Conservation (phyloP, 2,329 filamentous ascomycete genomes). For the Orbilia ellipsospora region DNA sequence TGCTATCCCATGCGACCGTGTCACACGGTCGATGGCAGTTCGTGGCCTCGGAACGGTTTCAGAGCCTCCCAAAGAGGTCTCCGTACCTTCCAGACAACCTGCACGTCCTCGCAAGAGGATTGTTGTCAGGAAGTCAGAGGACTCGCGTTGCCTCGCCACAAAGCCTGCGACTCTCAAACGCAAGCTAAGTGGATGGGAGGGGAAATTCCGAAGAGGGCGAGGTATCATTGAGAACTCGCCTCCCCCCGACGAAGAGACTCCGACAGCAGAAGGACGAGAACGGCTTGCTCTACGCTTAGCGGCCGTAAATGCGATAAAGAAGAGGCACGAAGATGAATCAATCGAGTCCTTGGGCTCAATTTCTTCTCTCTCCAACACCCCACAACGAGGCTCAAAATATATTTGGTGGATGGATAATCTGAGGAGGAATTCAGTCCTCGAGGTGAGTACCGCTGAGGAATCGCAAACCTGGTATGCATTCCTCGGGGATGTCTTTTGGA, state of each 20-base stretch:
- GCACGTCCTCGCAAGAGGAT: not conserved
- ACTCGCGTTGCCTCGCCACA: not conserved
- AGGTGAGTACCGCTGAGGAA: not conserved
- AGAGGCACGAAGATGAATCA: not conserved
- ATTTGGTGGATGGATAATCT: not conserved
- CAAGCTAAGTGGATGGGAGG: not conserved
- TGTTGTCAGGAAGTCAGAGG: not conserved
- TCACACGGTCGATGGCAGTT: constrained; percentile 5
- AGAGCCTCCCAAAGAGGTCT: not conserved
- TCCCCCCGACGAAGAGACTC: not conserved
- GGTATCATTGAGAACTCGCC: not conserved
- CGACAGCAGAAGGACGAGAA: not conserved
- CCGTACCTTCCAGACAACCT: not conserved
- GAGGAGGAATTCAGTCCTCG: not conserved
- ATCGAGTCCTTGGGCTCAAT: not conserved
- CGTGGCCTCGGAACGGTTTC: not conserved
- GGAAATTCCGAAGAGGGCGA: not conserved
- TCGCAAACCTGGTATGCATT: not conserved
- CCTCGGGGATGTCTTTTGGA: not conserved
- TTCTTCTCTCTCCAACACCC: not conserved
- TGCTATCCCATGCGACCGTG: not conserved
- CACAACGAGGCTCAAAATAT: not conserved
- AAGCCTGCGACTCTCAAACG: not conserved
- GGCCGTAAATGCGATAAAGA: not conserved
- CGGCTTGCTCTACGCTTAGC: not conserved